A percentile compares a stretch with the other conserved stretches of the same genome.
Conservation (phyloP, 1,284 basidiomycete genomes). For the Rhizoctonia solani region DNA sequence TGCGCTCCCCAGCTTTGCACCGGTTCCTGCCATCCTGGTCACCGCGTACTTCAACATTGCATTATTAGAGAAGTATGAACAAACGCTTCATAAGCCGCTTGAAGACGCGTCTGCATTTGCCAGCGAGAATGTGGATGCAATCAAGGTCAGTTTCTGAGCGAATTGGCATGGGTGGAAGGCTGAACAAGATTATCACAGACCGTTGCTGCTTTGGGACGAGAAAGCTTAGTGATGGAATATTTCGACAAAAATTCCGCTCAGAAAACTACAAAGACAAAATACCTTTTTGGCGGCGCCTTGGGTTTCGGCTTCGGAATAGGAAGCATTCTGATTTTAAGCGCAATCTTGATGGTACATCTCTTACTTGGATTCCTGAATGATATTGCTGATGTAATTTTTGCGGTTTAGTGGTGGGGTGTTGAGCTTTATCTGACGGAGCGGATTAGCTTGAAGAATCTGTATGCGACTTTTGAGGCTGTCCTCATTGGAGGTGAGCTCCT, state of each 20-base stretch:
- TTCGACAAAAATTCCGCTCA: conserved; percentile 42
- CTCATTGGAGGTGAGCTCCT: conserved; percentile 43
- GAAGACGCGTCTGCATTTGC: conserved; percentile 45
- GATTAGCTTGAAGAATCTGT: conserved; percentile 38
- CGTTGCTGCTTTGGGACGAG: conserved; percentile 48
- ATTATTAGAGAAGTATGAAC: conserved; percentile 44
- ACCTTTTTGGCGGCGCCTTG: conserved; percentile 43
- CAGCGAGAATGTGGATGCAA: conserved; percentile 48
- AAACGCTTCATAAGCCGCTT: conserved; percentile 38
- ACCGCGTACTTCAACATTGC: conserved; percentile 44
- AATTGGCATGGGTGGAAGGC: conserved; percentile 2
- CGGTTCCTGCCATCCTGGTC: conserved; percentile 28
- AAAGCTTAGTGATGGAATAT: conserved; percentile 43
- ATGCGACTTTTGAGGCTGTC: conserved; percentile 47
- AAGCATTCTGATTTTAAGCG: conserved; percentile 44
- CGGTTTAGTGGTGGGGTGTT: conserved; percentile 25
- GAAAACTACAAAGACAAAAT: conserved; percentile 39
- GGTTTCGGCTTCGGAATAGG: conserved; percentile 47
- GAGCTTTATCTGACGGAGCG: conserved; percentile 23
- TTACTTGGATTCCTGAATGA: background rate
- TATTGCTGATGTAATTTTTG: background rate
- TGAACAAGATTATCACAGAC: conserved; percentile 39
- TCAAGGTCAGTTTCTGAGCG: conserved; percentile 38
- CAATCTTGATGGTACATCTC: conserved; percentile 41
- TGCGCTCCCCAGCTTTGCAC: conserved; percentile 22